Evolutionary conservation across 2,329 filamentous ascomycete genomes (phyloP), one percentile per base, ranked within the genome.

Genomic region (Sporothrix euskadiensis): DNA sequence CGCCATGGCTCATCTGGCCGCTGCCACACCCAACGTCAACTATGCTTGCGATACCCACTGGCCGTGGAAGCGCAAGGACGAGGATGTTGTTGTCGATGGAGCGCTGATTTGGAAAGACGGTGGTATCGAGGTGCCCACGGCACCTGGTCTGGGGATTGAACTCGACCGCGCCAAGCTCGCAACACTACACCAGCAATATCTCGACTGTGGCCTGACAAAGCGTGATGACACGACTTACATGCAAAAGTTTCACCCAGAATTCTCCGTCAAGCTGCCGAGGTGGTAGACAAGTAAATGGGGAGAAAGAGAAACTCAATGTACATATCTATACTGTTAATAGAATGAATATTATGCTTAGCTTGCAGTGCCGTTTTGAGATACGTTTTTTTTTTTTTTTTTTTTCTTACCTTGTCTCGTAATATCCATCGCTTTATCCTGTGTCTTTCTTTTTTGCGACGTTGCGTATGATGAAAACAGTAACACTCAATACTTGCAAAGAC

Each of bases 41-140:
- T 84, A 84, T 57, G 82, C 82, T 0, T 84, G 83, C 66, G 83
- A 83, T 69, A 84, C 83, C 0, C 83, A 84, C 73, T 84, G 83
- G 83, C 83, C 83, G 7, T 84, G 83, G 83, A 84, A 84, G 77
- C 81, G 80, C 3, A 79, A 80, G 0, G 80, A 83, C 7, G 83
- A 84, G 74, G 83, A 84, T 68, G 82, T 84, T 5, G 77, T 84
- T 61, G 73, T 80, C 8, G 79, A 82, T n/a, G 81, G 81, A 1
- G 78, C 79, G 0, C 59, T 84, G 71, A 79, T 76, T 35, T 84
- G 82, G 82, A 75, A 69, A 0, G 78, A 83, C 54, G 82, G 56
- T 22, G 56, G 56, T 16, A 26, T 59, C 2, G 26, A 35, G 4
- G 56, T 59, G 26, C 56, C 56, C 56, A 59, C 10, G 9, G 19